Conservation (phyloP, 208 protist genomes). For the Crithidia acanthocephali region DNA sequence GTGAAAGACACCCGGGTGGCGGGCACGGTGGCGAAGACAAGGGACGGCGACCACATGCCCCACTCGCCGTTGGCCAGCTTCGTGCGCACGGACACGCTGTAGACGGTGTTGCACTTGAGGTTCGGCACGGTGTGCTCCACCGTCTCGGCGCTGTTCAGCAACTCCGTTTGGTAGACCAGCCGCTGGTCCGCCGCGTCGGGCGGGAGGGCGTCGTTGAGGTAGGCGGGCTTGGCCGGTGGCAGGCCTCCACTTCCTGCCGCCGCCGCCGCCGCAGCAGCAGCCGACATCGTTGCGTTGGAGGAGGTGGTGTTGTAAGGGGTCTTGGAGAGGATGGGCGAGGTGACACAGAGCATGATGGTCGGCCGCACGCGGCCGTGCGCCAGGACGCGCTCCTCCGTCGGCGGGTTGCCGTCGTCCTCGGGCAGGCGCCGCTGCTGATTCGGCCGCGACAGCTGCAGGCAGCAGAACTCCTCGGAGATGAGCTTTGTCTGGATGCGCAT, state of each 20-base stretch:
- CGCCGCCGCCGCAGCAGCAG: neutral
- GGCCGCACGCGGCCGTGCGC: conserved; percentile 72
- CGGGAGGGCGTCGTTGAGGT: conserved; percentile 71
- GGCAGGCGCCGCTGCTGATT: conserved; percentile 78
- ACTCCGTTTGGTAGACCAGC: conserved; percentile 89
- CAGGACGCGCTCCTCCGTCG: conserved; percentile 41
- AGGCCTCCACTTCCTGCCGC: neutral
- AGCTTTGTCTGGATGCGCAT: conserved; percentile 85
- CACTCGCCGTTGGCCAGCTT: conserved; percentile 87
- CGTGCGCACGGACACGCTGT: conserved; percentile 87
- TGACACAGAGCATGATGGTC: conserved; percentile 90
- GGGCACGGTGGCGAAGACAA: conserved; percentile 87
- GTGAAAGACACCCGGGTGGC: conserved; percentile 77
- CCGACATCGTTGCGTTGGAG: neutral
- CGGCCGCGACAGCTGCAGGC: conserved; percentile 68
- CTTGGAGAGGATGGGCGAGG: conserved; percentile 70
- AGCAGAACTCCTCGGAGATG: conserved; percentile 92
- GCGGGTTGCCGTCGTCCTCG: conserved; percentile 89
- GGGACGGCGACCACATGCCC: conserved; percentile 89
- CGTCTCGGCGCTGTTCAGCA: conserved; percentile 55
- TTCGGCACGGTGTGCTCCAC: conserved; percentile 85
- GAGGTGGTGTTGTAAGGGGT: conserved; percentile 61
- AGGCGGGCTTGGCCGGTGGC: conserved; percentile 36
- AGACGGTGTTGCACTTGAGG: conserved; percentile 89
- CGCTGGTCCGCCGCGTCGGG: conserved; percentile 74